phyloP scores from a whole-genome alignment of 2,329 filamentous ascomycete species.

The Cytospora piceicola region DNA sequence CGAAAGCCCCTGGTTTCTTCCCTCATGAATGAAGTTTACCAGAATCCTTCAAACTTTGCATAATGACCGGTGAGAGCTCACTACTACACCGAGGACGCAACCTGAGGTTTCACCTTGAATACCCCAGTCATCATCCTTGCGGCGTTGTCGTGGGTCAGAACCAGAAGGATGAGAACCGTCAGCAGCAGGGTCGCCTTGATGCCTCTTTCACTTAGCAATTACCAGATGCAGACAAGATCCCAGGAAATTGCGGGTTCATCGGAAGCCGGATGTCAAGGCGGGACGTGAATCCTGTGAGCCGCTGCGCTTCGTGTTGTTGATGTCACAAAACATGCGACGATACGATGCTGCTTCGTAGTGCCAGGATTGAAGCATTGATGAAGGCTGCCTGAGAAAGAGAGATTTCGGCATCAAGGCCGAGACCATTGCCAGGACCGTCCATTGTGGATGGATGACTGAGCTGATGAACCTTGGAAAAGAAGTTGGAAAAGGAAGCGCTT shows the following conservation, averaged over 20 bases:
- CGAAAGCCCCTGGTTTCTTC: background rate
- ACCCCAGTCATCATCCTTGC: background rate
- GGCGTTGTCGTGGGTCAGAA: background rate
- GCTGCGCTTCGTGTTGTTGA: background rate
- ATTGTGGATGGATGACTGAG: constrained; percentile 7
- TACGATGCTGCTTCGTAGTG: constrained; percentile 1
- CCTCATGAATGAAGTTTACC: background rate
- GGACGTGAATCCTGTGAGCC: background rate
- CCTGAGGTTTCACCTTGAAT: constrained; percentile 7
- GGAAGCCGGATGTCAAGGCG: constrained; percentile 5
- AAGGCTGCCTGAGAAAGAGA: constrained; percentile 2
- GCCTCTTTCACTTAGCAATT: background rate
- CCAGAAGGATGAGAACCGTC: constrained; percentile 18
- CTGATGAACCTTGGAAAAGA: constrained; percentile 21
- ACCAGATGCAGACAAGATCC: background rate
- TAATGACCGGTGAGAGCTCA: background rate
- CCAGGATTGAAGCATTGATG: background rate
- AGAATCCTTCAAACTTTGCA: background rate
- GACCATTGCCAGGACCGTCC: constrained; percentile 2
- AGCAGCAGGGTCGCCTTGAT: background rate
- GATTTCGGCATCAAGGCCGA: background rate
- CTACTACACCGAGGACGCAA: constrained; percentile 12
- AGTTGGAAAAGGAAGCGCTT: constrained; percentile 26
- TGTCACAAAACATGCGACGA: constrained; percentile 22
- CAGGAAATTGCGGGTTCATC: constrained; percentile 5